A percentile compares a stretch with the other conserved stretches of the same genome.
Conservation (phyloP, 2,329 filamentous ascomycete species). For the Aaosphaeria arxii region DNA sequence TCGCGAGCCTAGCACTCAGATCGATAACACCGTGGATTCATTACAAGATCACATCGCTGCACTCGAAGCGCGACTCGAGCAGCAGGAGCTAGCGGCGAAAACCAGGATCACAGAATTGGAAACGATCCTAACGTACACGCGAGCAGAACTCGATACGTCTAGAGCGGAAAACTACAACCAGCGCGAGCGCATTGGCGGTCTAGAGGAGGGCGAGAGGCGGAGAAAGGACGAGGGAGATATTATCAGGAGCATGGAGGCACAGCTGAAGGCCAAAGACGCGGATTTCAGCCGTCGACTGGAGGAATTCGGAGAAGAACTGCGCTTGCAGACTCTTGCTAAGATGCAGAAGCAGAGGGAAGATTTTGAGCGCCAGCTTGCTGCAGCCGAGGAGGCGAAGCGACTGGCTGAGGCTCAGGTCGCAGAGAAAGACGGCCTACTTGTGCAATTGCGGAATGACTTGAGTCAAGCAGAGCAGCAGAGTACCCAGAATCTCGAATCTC, state of each 20-base stretch:
- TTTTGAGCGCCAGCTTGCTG: conserved; percentile 16
- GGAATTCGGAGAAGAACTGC: conserved; percentile 26
- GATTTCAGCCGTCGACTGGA: conserved; percentile 21
- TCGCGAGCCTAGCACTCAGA: conserved; percentile 10
- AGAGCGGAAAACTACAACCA: conserved; percentile 29
- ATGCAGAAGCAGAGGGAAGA: conserved; percentile 24
- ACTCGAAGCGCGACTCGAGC: conserved; percentile 22
- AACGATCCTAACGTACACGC: conserved; percentile 31
- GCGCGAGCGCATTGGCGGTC: conserved; percentile 15
- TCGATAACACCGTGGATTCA: conserved; percentile 1
- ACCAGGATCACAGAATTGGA: conserved; percentile 34
- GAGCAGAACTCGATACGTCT: conserved; percentile 26
- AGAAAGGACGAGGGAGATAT: conserved; percentile 7
- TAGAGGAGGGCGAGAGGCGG: conserved; percentile 13
- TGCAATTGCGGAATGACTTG: conserved; percentile 14
- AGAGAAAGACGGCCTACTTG: conserved; percentile 10
- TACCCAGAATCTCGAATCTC: background rate
- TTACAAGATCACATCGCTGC: conserved; percentile 18
- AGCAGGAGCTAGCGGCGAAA: conserved; percentile 23
- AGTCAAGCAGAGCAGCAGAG: conserved; percentile 8
- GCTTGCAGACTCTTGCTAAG: conserved; percentile 18
- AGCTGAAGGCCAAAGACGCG: conserved; percentile 10
- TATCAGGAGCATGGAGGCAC: background rate
- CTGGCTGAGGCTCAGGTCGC: conserved; percentile 10
- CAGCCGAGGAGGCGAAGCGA: conserved; percentile 15